phyloP scores from a whole-genome alignment of 495 filamentous ascomycete genomes.

The Aspergillus indologenus region DNA sequence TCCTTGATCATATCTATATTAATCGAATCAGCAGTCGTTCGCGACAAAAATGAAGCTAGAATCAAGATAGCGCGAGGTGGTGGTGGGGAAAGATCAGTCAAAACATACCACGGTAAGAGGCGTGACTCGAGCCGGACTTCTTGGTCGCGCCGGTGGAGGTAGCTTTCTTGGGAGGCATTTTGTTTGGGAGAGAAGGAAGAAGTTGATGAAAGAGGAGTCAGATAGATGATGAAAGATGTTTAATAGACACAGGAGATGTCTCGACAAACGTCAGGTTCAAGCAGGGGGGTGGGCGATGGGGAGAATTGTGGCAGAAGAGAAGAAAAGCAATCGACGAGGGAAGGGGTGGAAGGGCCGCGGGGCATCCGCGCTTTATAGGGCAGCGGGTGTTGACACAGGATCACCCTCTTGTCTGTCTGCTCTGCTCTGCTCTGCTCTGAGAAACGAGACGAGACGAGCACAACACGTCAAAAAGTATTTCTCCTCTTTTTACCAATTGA shows the following conservation, averaged over 20 bases:
- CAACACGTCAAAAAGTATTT: slow-evolving; percentile 21
- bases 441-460: slow-evolving; percentile 9
- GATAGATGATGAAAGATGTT: slow-evolving; percentile 16
- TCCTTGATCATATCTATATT: slow-evolving; percentile 66
- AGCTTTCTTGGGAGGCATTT: slow-evolving; percentile 56
- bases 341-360: slow-evolving; percentile 45
- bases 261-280: slow-evolving; percentile 11
- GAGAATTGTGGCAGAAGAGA: slow-evolving; percentile 19
- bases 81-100: slow-evolving; percentile 40
- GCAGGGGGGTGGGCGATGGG: slow-evolving; percentile 4
- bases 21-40: slow-evolving; percentile 46
- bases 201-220: slow-evolving; percentile 16
- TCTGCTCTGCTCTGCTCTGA: slow-evolving; percentile 10
- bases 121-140: slow-evolving; percentile 45
- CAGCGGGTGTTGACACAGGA: slow-evolving; percentile 45
- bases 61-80: slow-evolving; percentile 42
- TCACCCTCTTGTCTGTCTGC: slow-evolving; percentile 26
- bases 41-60: slow-evolving; percentile 37
- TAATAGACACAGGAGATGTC: slow-evolving; percentile 16
- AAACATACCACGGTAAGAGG: slow-evolving; percentile 61
- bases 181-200: slow-evolving; percentile 22
- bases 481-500: slow-evolving; percentile 15
- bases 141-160: slow-evolving; percentile 22
- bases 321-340: slow-evolving; percentile 29
- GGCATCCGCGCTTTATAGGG: slow-evolving; percentile 53